Base-by-base conservation (phyloP, 2,329 filamentous ascomycete species). In the Pestalotiopsis sp. region DNA sequence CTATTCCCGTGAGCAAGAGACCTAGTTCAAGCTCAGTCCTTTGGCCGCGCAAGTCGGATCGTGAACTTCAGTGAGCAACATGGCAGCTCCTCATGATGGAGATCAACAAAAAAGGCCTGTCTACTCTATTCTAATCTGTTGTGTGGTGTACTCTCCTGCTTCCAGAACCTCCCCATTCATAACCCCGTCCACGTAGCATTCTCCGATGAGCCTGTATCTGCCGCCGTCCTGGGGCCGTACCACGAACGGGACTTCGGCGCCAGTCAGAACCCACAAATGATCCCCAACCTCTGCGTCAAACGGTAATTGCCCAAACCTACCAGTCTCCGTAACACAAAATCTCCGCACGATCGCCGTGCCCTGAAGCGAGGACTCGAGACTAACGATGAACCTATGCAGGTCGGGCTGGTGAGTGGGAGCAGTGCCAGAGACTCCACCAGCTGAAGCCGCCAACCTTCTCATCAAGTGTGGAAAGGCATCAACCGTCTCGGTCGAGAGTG, bases 241-340 rank as follows among this genome's bases (percentile, higher is more conserved):
- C 31, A 62, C 59, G 31, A 62, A 62, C n/a, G 59, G 59, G 14
- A 62, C 59, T 39, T 62, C 59, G 11, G 59, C 59, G 5, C 59
- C 59, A 14, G 31, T 6, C 6, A 62, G 31, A 12, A 62, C 36
- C n/a, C 27, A 36, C 14, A 62, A 39, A 6, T 20, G 3, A 6
- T 62, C 59, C 6, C 59, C 59, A 36, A 36, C 14, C 27, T 62
- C 2, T 20, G 59, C 36, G 14, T 62, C 36, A 9, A 25, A 39
- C 13, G 59, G 59, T 7, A 62, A 1, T 39, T 62, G 59, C 20
- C 13, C 59, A 2, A 62, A 5, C 31, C 59, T 62, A 2, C 36
- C 36, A 14, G 7, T 13, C 5, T 20, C 17, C 5, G 59, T 62
- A 12, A 36, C 6, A n/a, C 59, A 62, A 20, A 62, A 39, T 38